Percentiles rank a stretch among this genome's conserved stretches.
Conservation (phyloP, 2,329 filamentous ascomycete species). For the Phyllosticta ampelicida region DNA sequence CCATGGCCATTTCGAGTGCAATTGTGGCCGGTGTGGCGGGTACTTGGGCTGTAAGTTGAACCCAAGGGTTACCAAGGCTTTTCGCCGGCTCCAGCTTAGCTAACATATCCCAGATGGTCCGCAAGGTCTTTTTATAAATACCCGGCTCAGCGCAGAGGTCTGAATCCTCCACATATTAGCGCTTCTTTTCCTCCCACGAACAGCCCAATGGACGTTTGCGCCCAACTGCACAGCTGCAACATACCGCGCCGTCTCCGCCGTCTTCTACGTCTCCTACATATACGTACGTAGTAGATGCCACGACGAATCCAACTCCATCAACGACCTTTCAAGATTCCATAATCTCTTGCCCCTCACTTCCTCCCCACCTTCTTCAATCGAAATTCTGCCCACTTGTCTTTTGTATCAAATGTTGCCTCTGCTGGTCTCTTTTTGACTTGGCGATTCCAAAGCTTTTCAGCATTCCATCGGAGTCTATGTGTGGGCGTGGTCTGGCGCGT, state of each 20-base stretch:
- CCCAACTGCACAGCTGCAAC: not conserved
- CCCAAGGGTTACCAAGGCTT: not conserved
- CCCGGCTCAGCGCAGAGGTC: not conserved
- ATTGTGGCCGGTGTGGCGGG: conserved; percentile 81
- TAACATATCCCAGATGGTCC: conserved; percentile 5
- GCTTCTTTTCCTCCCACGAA: not conserved
- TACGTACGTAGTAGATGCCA: not conserved
- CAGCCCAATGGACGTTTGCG: not conserved
- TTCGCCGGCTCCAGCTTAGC: not conserved
- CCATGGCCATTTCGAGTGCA: conserved; percentile 89
- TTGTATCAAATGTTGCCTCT: not conserved
- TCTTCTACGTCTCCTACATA: not conserved
- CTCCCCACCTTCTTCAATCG: not conserved
- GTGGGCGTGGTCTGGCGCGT: not conserved
- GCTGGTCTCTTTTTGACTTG: not conserved
- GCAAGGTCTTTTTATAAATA: conserved; percentile 5
- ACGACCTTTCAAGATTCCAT: not conserved
- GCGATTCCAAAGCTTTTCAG: not conserved
- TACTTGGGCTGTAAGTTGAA: conserved; percentile 68
- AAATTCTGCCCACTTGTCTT: not conserved
- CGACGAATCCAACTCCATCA: not conserved
- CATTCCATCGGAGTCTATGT: not conserved
- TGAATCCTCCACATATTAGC: not conserved
- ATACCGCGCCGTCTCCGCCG: not conserved
- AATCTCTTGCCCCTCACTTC: not conserved